Evolutionary conservation across 1,284 basidiomycete species (phyloP).

Genomic region (Laetiporus sulphureus): DNA sequence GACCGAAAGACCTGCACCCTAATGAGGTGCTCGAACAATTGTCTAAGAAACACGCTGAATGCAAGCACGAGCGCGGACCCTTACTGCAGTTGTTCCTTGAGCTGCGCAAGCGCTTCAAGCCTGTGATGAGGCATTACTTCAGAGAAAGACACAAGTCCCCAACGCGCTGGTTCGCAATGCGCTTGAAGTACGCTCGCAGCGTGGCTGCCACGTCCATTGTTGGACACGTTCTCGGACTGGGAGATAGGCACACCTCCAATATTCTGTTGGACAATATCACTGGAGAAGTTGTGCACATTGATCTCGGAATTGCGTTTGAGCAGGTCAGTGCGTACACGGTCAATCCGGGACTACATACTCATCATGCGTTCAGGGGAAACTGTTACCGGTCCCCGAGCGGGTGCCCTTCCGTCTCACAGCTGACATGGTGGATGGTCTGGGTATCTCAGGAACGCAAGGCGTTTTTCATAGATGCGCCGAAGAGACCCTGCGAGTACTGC

Average conservation of each 20-base stretch:
- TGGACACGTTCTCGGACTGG: constrained; percentile 88
- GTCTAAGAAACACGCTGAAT: constrained; percentile 20
- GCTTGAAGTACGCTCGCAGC: constrained; percentile 85
- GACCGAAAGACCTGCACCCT: constrained; percentile 28
- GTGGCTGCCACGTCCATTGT: constrained; percentile 94
- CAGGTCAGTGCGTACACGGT: constrained; percentile 61
- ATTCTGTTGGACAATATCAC: constrained; percentile 82
- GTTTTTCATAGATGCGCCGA: constrained; percentile 95
- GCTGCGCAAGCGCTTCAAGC: constrained; percentile 57
- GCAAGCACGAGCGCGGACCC: constrained; percentile 22
- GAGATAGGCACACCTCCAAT: constrained; percentile 91
- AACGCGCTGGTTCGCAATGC: constrained; percentile 90
- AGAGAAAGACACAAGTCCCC: constrained; percentile 85
- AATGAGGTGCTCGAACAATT: constrained; percentile 17
- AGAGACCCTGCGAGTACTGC: constrained; percentile 87
- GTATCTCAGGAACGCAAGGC: constrained; percentile 84
- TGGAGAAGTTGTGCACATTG: constrained; percentile 93
- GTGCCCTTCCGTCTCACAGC: constrained; percentile 95
- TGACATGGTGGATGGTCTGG: constrained; percentile 93
- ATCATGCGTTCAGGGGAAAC: constrained; percentile 61
- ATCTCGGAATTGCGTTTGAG: constrained; percentile 95
- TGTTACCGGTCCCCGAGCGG: constrained; percentile 77
- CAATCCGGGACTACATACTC: no score
- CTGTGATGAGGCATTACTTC: constrained; percentile 94
- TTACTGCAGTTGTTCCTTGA: constrained; percentile 45